Percentiles rank a stretch among this genome's conserved stretches.
Conservation (phyloP, 192 early-diverging fungal genomes). For the Coemansia reversa region DNA sequence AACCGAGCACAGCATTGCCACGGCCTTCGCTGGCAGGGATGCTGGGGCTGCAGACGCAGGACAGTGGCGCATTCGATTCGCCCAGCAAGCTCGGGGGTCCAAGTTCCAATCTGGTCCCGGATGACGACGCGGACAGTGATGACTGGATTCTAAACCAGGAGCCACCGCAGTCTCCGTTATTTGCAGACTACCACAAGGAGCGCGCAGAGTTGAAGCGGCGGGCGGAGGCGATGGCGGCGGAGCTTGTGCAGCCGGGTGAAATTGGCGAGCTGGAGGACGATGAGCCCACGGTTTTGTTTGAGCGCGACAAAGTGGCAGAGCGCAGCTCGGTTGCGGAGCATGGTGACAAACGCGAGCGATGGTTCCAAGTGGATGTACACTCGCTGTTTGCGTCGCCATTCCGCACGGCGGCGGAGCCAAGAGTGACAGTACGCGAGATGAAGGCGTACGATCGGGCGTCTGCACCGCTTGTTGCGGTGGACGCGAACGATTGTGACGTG, state of each 20-base stretch:
- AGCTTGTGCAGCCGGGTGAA: conserved; percentile 3
- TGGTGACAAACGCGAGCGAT: conserved; percentile 4
- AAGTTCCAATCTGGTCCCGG: background rate
- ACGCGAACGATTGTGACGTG: conserved; percentile 21
- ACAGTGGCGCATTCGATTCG: background rate
- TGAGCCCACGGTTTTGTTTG: background rate
- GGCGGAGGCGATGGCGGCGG: conserved; percentile 1
- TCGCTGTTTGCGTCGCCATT: conserved; percentile 32
- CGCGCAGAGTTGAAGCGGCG: conserved; percentile 1
- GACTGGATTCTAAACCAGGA: conserved; percentile 47
- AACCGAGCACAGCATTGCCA: conserved; percentile 9
- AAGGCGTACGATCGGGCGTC: background rate
- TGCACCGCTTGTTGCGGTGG: conserved; percentile 12
- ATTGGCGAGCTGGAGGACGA: background rate
- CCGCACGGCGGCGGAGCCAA: conserved; percentile 4
- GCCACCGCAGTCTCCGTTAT: conserved; percentile 44
- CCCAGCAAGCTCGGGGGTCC: conserved; percentile 11
- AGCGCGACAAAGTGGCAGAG: background rate
- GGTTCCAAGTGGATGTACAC: conserved; percentile 38
- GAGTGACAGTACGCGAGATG: conserved; percentile 27
- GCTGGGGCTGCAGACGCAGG: conserved; percentile 17
- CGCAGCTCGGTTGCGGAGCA: background rate
- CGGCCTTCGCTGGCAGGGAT: conserved; percentile 28
- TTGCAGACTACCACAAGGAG: conserved; percentile 27
- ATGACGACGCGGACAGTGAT: background rate